A percentile compares a stretch with the other conserved stretches of the same genome.
Conservation (phyloP, 176 grass and related monocot genomes). For the Stipa capillata region DNA sequence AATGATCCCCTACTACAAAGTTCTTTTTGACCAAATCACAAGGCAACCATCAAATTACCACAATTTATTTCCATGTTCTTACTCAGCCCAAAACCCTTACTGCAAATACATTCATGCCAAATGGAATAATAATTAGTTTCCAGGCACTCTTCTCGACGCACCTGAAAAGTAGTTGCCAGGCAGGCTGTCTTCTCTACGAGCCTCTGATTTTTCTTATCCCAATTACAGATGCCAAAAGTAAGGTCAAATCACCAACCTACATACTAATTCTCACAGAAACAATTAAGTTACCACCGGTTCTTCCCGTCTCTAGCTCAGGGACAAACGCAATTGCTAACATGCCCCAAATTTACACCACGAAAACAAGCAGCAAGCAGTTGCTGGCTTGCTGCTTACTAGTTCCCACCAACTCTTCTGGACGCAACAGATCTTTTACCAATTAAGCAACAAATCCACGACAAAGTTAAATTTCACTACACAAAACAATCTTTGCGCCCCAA, state of each 20-base stretch:
- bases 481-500: not conserved
- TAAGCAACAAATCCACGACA: not conserved
- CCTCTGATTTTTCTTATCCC: not conserved
- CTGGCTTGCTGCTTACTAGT: slow-evolving; percentile 9
- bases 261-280: not conserved
- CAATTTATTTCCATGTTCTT: not conserved
- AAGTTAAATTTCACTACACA: not conserved
- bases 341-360: not conserved
- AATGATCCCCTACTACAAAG: not conserved
- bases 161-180: not conserved
- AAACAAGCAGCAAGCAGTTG: not conserved
- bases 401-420: slow-evolving; percentile 1
- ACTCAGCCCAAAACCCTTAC: not conserved
- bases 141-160: not conserved
- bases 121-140: not conserved
- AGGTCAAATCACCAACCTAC: not conserved
- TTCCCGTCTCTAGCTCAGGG: not conserved
- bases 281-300: not conserved
- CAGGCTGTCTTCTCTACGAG: not conserved
- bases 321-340: not conserved
- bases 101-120: not conserved
- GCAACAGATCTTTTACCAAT: slow-evolving; percentile 31
- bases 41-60: not conserved
- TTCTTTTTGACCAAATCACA: not conserved
- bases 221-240: not conserved